Conservation (phyloP, 768 basidiomycete species). For the Pleurotus citrinopileatus region DNA sequence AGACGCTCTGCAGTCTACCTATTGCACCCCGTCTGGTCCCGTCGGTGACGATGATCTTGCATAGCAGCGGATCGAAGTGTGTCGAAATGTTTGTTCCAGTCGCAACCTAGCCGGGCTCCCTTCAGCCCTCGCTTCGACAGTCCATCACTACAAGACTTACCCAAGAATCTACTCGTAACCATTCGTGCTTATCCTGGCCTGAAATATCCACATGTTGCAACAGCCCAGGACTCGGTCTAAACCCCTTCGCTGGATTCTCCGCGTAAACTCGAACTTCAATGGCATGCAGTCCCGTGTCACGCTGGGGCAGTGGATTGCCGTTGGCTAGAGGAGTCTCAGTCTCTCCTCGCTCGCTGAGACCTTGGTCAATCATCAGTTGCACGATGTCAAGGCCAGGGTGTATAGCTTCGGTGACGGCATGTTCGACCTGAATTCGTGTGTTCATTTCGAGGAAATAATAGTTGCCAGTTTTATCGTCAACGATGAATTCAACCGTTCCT, state of each 20-base stretch:
- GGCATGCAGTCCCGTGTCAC: slow-evolving; percentile 29
- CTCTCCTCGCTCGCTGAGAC: slow-evolving; percentile 31
- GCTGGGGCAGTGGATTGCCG: slow-evolving; percentile 7
- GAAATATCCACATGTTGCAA: slow-evolving; percentile 52
- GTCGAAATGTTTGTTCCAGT: slow-evolving; percentile 50
- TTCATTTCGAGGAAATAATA: slow-evolving; percentile 78
- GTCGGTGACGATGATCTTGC: slow-evolving; percentile 57
- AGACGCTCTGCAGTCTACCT: slow-evolving; percentile 33
- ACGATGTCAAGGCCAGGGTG: slow-evolving; percentile 60
- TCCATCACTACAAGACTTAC: slow-evolving; percentile 24
- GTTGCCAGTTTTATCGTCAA: slow-evolving; percentile 45
- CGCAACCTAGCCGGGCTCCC: slow-evolving; percentile 30
- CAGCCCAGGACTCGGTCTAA: slow-evolving; percentile 58
- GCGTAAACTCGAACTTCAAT: slow-evolving; percentile 62
- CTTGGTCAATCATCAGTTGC: slow-evolving; percentile 62
- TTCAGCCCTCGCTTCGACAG: neutral
- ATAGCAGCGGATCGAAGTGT: slow-evolving; percentile 56
- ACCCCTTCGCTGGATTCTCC: slow-evolving; percentile 57
- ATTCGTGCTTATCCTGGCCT: slow-evolving; percentile 28
- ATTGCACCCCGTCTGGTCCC: slow-evolving; percentile 43
- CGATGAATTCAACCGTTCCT: slow-evolving; percentile 71
- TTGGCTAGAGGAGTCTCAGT: slow-evolving; percentile 7
- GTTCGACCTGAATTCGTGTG: slow-evolving; percentile 68
- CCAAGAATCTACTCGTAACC: slow-evolving; percentile 64
- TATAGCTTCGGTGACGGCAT: slow-evolving; percentile 58